Percentiles rank a stretch among this genome's conserved stretches.
phyloP scores from a whole-genome alignment of 345 rosid species.

The Sonneratia caseolaris region DNA sequence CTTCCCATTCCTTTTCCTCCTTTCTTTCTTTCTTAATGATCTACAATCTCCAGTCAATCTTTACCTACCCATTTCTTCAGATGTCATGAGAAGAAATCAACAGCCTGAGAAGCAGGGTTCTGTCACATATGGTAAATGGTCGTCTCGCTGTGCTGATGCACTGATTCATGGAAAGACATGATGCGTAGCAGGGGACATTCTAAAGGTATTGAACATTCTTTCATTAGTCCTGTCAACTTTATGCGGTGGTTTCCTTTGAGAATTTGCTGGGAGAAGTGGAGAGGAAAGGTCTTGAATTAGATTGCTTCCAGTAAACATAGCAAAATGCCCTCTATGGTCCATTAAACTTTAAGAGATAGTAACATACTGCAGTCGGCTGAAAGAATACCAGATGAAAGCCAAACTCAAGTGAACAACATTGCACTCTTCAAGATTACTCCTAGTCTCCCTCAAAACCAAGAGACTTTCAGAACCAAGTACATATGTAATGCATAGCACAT shows the following conservation, averaged over 20 bases:
- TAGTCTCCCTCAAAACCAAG: not conserved
- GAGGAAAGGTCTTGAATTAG: not conserved
- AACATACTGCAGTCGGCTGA: not conserved
- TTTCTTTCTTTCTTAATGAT: not conserved
- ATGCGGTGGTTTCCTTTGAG: not conserved
- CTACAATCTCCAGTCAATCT: not conserved
- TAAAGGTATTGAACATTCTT: not conserved
- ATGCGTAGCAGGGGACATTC: not conserved
- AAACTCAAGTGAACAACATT: too few species aligned
- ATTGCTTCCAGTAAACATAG: not conserved
- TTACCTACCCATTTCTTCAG: too few species aligned
- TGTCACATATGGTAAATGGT: not conserved
- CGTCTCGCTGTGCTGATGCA: not conserved
- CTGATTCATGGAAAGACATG: not conserved
- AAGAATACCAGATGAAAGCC: not conserved
- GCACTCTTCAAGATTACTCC: too few species aligned
- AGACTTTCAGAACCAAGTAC: not conserved
- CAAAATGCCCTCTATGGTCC: not conserved
- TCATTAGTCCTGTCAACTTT: not conserved
- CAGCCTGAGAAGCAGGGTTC: too few species aligned
- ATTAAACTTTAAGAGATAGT: too few species aligned
- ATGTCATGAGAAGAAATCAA: too few species aligned
- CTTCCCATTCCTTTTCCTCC: not conserved
- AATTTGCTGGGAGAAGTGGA: not conserved
- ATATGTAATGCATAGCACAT: not conserved